Conservation (phyloP, 1,139 yeast genomes). For the Suhomyces choctaworum region DNA sequence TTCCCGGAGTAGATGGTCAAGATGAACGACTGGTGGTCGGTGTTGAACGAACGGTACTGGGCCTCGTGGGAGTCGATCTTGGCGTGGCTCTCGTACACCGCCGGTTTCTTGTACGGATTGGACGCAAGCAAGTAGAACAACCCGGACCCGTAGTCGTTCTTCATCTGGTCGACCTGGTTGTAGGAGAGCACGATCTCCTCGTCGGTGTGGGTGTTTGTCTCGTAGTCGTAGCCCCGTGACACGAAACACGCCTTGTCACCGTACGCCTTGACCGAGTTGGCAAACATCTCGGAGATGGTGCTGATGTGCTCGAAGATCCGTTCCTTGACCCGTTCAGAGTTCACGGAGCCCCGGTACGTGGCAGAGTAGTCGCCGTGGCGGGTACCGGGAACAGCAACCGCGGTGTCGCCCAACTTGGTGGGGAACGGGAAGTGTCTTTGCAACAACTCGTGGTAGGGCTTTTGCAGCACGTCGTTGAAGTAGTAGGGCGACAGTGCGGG, state of each 20-base stretch:
- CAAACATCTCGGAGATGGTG: conserved; percentile 20
- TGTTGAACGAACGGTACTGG: conserved; percentile 16
- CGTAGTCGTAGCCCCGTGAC: conserved; percentile 21
- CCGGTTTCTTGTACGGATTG: conserved; percentile 20
- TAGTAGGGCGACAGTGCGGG: conserved; percentile 23
- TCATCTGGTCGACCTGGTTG: conserved; percentile 18
- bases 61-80: conserved; percentile 22
- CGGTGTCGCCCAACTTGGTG: conserved; percentile 7
- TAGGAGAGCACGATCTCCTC: conserved; percentile 16
- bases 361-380: conserved; percentile 32
- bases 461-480: conserved; percentile 15
- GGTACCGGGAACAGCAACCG: conserved; percentile 34
- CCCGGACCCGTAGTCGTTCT: conserved; percentile 23
- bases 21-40: conserved; percentile 24
- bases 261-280: conserved; percentile 16
- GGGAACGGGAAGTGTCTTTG: conserved; percentile 29
- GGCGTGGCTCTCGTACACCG: conserved; percentile 20
- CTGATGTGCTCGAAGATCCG: conserved; percentile 20
- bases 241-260: conserved; percentile 19
- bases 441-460: conserved; percentile 15
- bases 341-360: conserved; percentile 34
- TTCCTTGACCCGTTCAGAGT: conserved; percentile 25
- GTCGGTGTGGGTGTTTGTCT: conserved; percentile 17
- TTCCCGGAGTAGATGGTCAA: conserved; percentile 24
- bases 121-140: conserved; percentile 21